Conservation (phyloP, 805 yeast species). For the Wickerhamiella spandovensis region DNA sequence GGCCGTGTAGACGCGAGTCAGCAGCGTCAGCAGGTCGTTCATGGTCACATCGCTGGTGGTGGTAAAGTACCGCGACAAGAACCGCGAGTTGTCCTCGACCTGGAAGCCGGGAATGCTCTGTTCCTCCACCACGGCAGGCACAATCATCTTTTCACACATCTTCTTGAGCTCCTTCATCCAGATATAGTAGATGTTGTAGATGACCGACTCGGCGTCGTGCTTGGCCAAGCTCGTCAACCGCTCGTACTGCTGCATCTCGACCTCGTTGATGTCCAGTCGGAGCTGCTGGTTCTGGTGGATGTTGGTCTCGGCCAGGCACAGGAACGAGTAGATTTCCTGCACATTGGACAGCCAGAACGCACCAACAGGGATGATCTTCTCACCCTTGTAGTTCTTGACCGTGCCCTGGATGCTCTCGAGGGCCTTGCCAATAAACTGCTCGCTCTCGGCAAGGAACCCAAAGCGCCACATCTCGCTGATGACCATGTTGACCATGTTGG, state of each 20-base stretch:
- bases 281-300: slow-evolving; percentile 72
- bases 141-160: slow-evolving; percentile 77
- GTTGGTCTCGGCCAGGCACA: slow-evolving; percentile 85
- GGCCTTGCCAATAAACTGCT: slow-evolving; percentile 79
- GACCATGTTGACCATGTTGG: slow-evolving; percentile 82
- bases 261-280: slow-evolving; percentile 72
- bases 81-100: slow-evolving; percentile 71
- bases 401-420: slow-evolving; percentile 74
- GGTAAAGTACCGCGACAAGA: slow-evolving; percentile 63
- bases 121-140: slow-evolving; percentile 88
- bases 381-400: slow-evolving; percentile 69
- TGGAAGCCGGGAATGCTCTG: slow-evolving; percentile 94
- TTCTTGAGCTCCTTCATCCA: slow-evolving; percentile 95
- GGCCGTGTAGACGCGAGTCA: slow-evolving; percentile 84
- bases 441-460: slow-evolving; percentile 85
- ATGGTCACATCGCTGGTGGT: slow-evolving; percentile 64
- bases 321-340: slow-evolving; percentile 89
- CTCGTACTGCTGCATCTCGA: slow-evolving; percentile 80
- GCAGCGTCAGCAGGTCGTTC: slow-evolving; percentile 86
- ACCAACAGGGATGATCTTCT: slow-evolving; percentile 78
- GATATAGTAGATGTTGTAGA: slow-evolving; percentile 87
- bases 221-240: slow-evolving; percentile 80
- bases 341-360: slow-evolving; percentile 97
- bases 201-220: slow-evolving; percentile 85
- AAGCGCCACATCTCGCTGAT: slow-evolving; percentile 97